Percentiles rank a stretch among this genome's conserved stretches.
Evolutionary conservation across 768 basidiomycete genomes (phyloP).

Genomic region (Albatrellus ellisii): DNA sequence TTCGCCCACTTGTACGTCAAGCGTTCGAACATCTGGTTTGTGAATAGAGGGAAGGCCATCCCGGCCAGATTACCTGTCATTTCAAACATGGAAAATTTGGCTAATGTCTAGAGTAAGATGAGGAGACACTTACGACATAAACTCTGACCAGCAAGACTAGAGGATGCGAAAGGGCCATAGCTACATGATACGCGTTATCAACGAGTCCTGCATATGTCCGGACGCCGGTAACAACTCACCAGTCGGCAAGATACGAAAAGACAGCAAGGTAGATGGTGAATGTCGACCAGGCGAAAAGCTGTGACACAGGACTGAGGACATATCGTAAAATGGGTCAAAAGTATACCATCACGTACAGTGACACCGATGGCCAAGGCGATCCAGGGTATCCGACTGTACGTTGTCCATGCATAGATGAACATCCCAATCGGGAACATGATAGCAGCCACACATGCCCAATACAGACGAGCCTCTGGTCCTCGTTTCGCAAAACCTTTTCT

Average conservation of each 20-base stretch:
- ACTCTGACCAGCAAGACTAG: slow-evolving; percentile 39
- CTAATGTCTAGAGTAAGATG: neutral
- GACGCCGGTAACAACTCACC: slow-evolving; percentile 19
- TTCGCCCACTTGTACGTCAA: slow-evolving; percentile 39
- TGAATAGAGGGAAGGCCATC: slow-evolving; percentile 37
- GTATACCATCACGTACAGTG: slow-evolving; percentile 12
- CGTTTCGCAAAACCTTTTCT: slow-evolving; percentile 17
- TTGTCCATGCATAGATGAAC: slow-evolving; percentile 66
- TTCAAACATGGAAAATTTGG: neutral
- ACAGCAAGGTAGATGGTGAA: slow-evolving; percentile 32
- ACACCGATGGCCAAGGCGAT: slow-evolving; percentile 45
- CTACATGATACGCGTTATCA: slow-evolving; percentile 12
- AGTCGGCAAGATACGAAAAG: slow-evolving; percentile 38
- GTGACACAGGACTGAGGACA: neutral
- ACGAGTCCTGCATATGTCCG: too few relatives aligned
- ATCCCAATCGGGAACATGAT: slow-evolving; percentile 44
- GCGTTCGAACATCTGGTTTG: slow-evolving; percentile 28
- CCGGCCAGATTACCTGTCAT: slow-evolving; percentile 26
- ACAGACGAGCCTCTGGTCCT: slow-evolving; percentile 49
- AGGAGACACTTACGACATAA: slow-evolving; percentile 25
- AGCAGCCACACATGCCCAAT: slow-evolving; percentile 39
- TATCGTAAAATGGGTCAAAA: neutral
- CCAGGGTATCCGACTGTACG: slow-evolving; percentile 43
- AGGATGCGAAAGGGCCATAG: slow-evolving; percentile 35
- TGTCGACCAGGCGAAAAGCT: slow-evolving; percentile 27